Percentiles rank a stretch among this genome's conserved stretches.
phyloP scores from a whole-genome alignment of 164 flowering plant genomes.

The Macadamia integrifolia region DNA sequence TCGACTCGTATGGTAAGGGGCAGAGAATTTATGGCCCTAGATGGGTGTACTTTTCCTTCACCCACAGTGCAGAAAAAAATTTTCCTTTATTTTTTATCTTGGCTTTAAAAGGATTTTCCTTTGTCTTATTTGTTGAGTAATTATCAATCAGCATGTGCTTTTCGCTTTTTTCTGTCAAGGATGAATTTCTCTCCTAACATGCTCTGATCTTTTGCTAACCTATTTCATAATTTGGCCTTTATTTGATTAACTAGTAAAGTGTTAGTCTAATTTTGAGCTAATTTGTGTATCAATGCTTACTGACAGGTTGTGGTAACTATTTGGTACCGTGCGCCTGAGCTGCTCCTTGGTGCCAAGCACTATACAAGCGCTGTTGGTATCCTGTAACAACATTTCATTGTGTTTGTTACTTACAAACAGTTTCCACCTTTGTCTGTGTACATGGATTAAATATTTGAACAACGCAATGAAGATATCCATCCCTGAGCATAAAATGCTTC shows the following conservation, averaged over 20 bases:
- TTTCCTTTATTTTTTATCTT: too few relatives aligned
- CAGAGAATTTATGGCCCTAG: too few relatives aligned
- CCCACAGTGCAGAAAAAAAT: too few relatives aligned
- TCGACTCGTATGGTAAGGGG: too few relatives aligned
- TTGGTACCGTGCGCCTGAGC: constrained; percentile 99
- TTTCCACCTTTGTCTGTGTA: not conserved
- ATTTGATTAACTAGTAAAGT: not conserved
- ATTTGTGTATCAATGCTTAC: constrained; percentile 6
- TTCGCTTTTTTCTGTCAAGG: too few relatives aligned
- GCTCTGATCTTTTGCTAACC: too few relatives aligned
- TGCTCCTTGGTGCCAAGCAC: constrained; percentile 96
- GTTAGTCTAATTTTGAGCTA: constrained; percentile 2
- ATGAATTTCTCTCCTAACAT: too few relatives aligned
- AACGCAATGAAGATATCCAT: not conserved
- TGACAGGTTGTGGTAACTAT: constrained; percentile 95
- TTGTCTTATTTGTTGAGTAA: too few relatives aligned
- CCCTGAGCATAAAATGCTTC: constrained; percentile 1
- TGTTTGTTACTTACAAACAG: not conserved
- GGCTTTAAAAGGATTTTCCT: too few relatives aligned
- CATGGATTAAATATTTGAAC: not conserved
- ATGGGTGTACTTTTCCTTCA: too few relatives aligned
- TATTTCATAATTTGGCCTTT: not conserved
- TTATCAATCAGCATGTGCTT: too few relatives aligned
- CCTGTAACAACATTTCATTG: constrained; percentile 17
- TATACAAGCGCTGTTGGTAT: constrained; percentile 99